Base-by-base conservation (phyloP, 345 rosid genomes). In the Capsella bursapastoris region DNA sequence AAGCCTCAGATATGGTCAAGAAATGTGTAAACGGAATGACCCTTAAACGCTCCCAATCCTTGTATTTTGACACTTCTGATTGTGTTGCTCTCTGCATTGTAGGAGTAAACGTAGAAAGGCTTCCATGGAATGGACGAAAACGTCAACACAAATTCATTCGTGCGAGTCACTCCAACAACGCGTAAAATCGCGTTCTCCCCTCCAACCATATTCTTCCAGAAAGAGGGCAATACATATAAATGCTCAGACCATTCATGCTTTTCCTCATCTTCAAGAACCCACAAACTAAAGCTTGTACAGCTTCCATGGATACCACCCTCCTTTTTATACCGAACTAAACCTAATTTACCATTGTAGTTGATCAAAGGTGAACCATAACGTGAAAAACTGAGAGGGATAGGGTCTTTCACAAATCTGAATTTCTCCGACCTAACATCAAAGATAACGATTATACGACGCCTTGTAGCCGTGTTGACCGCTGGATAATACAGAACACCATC, bases 91-190 rank as follows among this genome's bases (percentile, higher is more conserved):
- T 43, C 47, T 13, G 47, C 13, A 43, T 4, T 43, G 15, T 4
- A 43, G 47, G 4, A 43, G 15, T 12, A 43, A 13, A 43, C 5
- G n/a, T 12, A 13, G 15, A 43, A 22, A 43, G 47, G 6, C 47
- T 0, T 4, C 15, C 6, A 1, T 4, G 2, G 5, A 43, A 4
- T 4, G 15, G 25, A 22, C 2, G 0, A 4, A 14, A 1, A 0
- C 6, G 1, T 4, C 1, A 43, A 43, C 15, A 43, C 47, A 43
- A 43, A 12, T 43, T 43, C 47, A 13, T 43, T 43, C 13, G 15
- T 4, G 2, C 5, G 47, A 43, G 47, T 13, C 35, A 32, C 7
- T 32, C 35, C 35, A 32, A 32, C 35, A 32, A 32, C 35, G 7
- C 7, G 7, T 32, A 32, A 32, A 32, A 5, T 1, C 5, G 5